Percentiles rank a stretch among this genome's conserved stretches.
Evolutionary conservation across 2,329 filamentous ascomycete genomes (phyloP).

Genomic region (Verticillium albo-atrum): DNA sequence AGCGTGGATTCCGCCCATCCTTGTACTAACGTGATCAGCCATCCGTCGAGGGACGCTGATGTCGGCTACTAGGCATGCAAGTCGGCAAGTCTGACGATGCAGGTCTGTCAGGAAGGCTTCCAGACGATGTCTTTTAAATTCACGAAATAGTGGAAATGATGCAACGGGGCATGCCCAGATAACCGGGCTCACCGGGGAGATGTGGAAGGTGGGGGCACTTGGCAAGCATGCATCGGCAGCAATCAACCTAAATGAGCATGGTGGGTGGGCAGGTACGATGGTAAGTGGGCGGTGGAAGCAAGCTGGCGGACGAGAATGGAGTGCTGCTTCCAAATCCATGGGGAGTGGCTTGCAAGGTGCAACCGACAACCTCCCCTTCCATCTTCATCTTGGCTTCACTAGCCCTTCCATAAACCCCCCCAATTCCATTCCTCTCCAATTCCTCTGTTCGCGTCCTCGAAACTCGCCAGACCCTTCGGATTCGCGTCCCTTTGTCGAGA

Average conservation of each 20-base stretch:
- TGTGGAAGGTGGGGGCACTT: background rate
- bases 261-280: background rate
- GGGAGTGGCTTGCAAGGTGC: no score
- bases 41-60: background rate
- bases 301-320: background rate
- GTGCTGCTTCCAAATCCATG: background rate
- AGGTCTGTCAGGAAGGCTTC: no score
- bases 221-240: background rate
- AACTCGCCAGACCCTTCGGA: no score
- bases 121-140: no score
- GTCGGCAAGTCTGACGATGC: no score
- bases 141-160: background rate
- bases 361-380: no score
- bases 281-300: background rate
- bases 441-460: no score
- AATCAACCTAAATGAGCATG: background rate
- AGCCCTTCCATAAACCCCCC: no score
- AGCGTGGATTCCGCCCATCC: background rate
- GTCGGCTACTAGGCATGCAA: no score
- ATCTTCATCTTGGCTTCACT: no score
- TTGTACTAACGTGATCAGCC: background rate
- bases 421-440: background rate
- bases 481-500: no score
- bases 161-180: background rate
- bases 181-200: background rate